Evolutionary conservation across 2,329 filamentous ascomycete genomes (phyloP), one percentile per base, ranked within the genome.

Genomic region (Clarireedia homoeocarpa): DNA sequence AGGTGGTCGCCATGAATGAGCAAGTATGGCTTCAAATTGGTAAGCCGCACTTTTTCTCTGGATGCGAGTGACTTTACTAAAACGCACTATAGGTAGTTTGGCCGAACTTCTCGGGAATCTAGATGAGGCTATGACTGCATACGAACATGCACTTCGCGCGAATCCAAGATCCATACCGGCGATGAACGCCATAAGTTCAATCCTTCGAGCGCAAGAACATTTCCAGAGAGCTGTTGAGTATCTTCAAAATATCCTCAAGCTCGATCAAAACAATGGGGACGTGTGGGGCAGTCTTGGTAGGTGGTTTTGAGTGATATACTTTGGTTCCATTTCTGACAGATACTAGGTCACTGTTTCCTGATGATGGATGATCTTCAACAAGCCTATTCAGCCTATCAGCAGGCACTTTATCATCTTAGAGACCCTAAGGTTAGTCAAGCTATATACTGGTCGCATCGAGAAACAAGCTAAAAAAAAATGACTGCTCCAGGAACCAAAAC

Each of bases 361-460:
- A 99, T 99, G 94, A 95, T 96, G 82, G 94, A 99, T 68, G 92
- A 96, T 67, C 75, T 97, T 36, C 94, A 97, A 73, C 91, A 97
- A 69, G 94, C 94, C 0, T 99, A 99, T 68, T 89, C 89, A 34
- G 91, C 94, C 1, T 99, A 99, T 70, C 94, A 99, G 71, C 90
- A 95, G 70, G 94, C 94, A 5, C 75, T 97, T 6, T 92, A 96
- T 61, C 92, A 97, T 71, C 77, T 99, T 42, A 84, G 87, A 49
- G 92, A 96, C 70, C 91, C 92, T 1, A 97, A 96, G 82, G 89
- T 92, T 73, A 24, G 58, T 57, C 10, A 38, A 55, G 24, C 20
- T 6, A 12, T 15, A 24, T 20, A 14, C 30, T 34, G 30, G 53
- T 9, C 20, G 15, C 24, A 44, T 24, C 14, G 12, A 48, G 36